A percentile compares a stretch with the other conserved stretches of the same genome.
These are phyloP conservation scores for Pyrenophora teres DNA, from an alignment of 2,329 filamentous ascomycete genomes.

Conservation along the genomic window DNA sequence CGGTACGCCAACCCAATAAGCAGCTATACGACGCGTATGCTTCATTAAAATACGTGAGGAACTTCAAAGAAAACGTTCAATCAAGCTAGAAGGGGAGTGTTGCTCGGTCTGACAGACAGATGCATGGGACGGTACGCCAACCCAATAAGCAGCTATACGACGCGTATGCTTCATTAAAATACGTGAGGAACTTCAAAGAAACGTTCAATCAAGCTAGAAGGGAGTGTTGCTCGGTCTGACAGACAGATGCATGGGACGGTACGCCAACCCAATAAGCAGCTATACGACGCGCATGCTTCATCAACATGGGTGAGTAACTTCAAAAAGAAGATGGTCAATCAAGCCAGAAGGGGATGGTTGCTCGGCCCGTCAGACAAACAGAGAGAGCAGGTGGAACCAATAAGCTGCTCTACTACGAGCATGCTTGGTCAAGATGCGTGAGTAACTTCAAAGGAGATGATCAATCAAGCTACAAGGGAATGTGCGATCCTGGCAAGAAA, in stretches of 20 bases:
- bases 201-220: too few relatives aligned
- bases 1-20: background rate
- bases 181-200: too few relatives aligned
- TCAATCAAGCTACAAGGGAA: background rate
- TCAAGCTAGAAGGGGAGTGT: too few relatives aligned
- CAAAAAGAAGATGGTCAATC: too few relatives aligned
- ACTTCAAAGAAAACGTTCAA: too few relatives aligned
- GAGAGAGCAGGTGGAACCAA: background rate
- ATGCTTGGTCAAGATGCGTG: background rate
- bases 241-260: background rate
- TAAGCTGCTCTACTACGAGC: background rate
- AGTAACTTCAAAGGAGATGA: too few relatives aligned
- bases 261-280: background rate
- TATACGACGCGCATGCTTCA: background rate
- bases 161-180: background rate
- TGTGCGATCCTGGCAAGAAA: background rate
- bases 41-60: background rate
- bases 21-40: background rate
- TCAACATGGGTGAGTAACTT: too few relatives aligned
- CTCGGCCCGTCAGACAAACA: background rate
- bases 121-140: background rate
- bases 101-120: background rate
- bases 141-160: background rate
- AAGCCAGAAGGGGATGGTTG: background rate
- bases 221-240: background rate